Percentiles rank a stretch among this genome's conserved stretches.
Evolutionary conservation across 345 rosid genomes (phyloP).

Genomic region (Anastatica hierochuntica): DNA sequence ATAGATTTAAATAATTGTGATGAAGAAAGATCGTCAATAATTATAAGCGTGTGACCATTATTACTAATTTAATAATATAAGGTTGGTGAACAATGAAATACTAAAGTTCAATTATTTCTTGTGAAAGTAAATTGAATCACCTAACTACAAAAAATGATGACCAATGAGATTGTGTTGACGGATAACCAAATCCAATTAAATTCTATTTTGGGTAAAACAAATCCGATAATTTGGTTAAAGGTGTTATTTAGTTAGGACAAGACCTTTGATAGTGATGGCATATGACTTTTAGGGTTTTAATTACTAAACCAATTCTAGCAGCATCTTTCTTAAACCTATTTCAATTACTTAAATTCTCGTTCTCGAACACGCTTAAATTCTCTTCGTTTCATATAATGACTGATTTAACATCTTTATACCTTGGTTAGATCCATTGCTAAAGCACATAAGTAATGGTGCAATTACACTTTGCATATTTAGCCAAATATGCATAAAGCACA

Average conservation of each 20-base stretch:
- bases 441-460: no score
- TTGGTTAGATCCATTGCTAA: no score
- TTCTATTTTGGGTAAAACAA: slow-evolving; percentile 4
- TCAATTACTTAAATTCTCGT: slow-evolving; percentile 5
- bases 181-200: slow-evolving; percentile 25
- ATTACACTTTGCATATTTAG: no score
- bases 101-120: slow-evolving; percentile 2
- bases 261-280: slow-evolving; percentile 17
- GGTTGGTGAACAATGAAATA: not conserved
- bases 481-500: no score
- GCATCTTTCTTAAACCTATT: slow-evolving; percentile 15
- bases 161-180: slow-evolving; percentile 15
- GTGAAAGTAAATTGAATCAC: slow-evolving; percentile 13
- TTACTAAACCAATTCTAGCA: slow-evolving; percentile 13
- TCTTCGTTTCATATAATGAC: slow-evolving; percentile 1
- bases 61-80: not conserved
- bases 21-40: not conserved
- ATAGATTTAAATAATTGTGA: not conserved
- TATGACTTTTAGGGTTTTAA: slow-evolving; percentile 20
- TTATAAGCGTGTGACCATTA: slow-evolving; percentile 5
- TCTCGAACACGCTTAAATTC: slow-evolving; percentile 14
- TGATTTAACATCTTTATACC: no score
- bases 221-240: not conserved
- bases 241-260: slow-evolving; percentile 20
- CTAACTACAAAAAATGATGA: slow-evolving; percentile 10